These are phyloP conservation scores for Artemisia annua DNA, from an alignment of 129 eudicot species.

Conservation along the genomic window DNA sequence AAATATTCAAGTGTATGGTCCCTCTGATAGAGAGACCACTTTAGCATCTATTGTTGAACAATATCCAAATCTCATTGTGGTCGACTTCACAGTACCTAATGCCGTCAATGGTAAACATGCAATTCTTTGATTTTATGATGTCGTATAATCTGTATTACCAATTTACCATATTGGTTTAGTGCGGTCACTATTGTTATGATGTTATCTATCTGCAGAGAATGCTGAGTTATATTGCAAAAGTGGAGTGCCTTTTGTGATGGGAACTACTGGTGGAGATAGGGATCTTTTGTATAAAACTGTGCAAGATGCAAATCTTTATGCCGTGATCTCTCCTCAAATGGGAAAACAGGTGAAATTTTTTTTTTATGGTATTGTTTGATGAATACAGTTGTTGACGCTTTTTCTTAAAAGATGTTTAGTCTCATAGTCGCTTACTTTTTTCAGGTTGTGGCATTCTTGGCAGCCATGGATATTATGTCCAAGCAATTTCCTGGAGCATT, in stretches of 20 bases:
- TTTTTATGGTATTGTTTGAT: not conserved
- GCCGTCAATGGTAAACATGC: slow-evolving; percentile 74
- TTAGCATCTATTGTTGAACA: slow-evolving; percentile 50
- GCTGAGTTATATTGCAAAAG: slow-evolving; percentile 82
- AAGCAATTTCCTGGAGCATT: slow-evolving; percentile 95
- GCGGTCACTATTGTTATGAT: not conserved
- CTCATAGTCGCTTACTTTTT: slow-evolving; percentile 19
- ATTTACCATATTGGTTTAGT: not conserved
- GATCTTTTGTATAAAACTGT: slow-evolving; percentile 73
- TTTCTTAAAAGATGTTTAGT: slow-evolving; percentile 1
- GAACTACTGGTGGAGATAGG: slow-evolving; percentile 98
- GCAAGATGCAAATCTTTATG: slow-evolving; percentile 71
- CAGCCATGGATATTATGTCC: slow-evolving; percentile 92
- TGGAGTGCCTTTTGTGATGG: slow-evolving; percentile 92
- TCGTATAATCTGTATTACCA: slow-evolving; percentile 2
- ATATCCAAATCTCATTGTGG: slow-evolving; percentile 66
- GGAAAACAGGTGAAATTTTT: slow-evolving; percentile 73
- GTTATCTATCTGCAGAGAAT: slow-evolving; percentile 48
- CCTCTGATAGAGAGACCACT: slow-evolving; percentile 55
- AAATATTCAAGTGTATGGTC: slow-evolving; percentile 69
- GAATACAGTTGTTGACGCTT: not conserved
- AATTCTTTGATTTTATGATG: not conserved
- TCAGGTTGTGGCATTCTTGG: slow-evolving; percentile 93
- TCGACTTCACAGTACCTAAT: slow-evolving; percentile 85
- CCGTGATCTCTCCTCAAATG: slow-evolving; percentile 96